Percentiles rank a stretch among this genome's conserved stretches.
Conservation (phyloP, 257 asterid genomes). For the Lycium ferocissimum region DNA sequence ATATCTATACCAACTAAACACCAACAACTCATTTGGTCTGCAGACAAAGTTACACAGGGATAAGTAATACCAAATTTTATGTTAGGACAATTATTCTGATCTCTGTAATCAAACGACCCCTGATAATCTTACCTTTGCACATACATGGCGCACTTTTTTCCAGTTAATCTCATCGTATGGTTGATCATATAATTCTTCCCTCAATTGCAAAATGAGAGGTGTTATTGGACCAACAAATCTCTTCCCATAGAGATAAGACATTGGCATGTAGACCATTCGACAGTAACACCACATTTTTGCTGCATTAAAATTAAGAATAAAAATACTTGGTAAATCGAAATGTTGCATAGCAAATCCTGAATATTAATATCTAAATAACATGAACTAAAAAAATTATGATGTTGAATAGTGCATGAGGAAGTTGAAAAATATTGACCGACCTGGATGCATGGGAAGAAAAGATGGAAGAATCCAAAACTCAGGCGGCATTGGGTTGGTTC, state of each 20-base stretch:
- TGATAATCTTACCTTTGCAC: conserved; percentile 60
- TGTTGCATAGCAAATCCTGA: not conserved
- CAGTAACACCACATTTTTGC: conserved; percentile 86
- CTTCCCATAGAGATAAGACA: conserved; percentile 80
- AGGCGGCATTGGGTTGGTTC: conserved; percentile 84
- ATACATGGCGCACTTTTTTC: conserved; percentile 62
- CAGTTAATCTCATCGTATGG: conserved; percentile 61
- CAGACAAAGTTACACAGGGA: not conserved
- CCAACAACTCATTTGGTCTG: not conserved
- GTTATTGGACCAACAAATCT: conserved; percentile 77
- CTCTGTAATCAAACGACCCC: not conserved
- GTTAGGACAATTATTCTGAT: not conserved
- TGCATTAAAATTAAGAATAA: conserved; percentile 35
- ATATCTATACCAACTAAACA: not conserved
- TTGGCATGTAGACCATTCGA: conserved; percentile 82
- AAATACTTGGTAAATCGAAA: not conserved
- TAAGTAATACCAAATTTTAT: not conserved
- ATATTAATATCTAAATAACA: not conserved
- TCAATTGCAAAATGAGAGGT: conserved; percentile 59
- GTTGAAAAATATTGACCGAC: conserved; percentile 34
- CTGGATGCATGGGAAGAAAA: conserved; percentile 82
- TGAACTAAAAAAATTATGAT: not conserved
- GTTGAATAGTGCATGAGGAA: not conserved
- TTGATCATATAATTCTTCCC: conserved; percentile 70
- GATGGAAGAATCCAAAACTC: conserved; percentile 84